Percentiles rank a stretch among this genome's conserved stretches.
These are phyloP conservation scores for Pythium rhizo-oryzae DNA, from an alignment of 352 stramenopile genomes.

Conservation along the genomic window DNA sequence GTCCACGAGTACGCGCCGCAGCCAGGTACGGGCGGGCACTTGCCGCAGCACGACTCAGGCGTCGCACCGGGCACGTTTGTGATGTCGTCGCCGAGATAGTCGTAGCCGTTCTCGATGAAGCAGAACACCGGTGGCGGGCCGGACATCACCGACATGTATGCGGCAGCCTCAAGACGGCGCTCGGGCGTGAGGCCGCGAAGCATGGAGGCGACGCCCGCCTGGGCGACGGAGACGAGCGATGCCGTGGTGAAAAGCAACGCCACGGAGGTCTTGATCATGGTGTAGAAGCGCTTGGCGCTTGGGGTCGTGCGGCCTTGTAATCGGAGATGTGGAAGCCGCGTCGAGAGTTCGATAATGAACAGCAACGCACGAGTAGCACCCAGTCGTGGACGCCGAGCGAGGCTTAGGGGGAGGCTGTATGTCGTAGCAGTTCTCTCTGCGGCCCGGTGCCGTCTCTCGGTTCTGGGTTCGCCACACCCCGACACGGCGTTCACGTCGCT, in stretches of 20 bases:
- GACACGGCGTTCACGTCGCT: no score
- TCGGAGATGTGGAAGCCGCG: no score
- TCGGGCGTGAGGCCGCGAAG: neutral
- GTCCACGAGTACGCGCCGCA: slow-evolving; percentile 38
- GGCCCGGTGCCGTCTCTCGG: no score
- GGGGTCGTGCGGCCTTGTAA: no score
- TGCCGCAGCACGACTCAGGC: slow-evolving; percentile 24
- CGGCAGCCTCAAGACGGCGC: neutral
- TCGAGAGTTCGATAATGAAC: no score
- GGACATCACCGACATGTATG: neutral
- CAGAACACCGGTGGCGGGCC: neutral
- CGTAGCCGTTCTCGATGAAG: slow-evolving; percentile 21
- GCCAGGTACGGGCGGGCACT: slow-evolving; percentile 5
- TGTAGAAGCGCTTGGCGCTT: neutral
- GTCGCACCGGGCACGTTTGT: slow-evolving; percentile 7
- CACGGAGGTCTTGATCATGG: neutral
- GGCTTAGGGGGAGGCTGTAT: no score
- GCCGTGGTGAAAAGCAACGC: neutral
- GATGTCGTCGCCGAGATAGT: slow-evolving; percentile 39
- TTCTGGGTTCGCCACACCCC: no score
- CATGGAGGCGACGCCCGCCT: neutral
- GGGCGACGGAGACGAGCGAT: neutral
- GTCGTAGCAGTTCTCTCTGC: no score
- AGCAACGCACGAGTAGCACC: no score
- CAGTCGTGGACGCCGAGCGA: no score